Conservation (phyloP, 192 early-diverging fungal genomes). For the Coemansia asiatica region DNA sequence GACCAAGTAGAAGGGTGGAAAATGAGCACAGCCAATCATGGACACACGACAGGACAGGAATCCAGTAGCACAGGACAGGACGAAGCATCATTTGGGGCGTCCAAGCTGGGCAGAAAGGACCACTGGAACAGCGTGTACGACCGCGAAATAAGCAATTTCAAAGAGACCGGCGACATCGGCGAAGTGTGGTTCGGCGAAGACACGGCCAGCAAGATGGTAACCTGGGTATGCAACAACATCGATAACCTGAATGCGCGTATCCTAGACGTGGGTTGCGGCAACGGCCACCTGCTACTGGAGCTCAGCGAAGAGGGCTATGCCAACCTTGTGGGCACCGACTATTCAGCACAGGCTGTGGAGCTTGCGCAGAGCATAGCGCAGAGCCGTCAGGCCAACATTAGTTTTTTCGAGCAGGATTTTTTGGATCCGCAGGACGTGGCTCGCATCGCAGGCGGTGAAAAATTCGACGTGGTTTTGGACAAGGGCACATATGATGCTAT, state of each 20-base stretch:
- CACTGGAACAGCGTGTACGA: slow-evolving; percentile 84
- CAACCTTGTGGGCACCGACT: slow-evolving; percentile 81
- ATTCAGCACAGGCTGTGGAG: slow-evolving; percentile 72
- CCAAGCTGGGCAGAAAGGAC: slow-evolving; percentile 46
- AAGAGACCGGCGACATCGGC: slow-evolving; percentile 83
- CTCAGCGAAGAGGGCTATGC: slow-evolving; percentile 70
- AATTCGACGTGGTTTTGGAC: slow-evolving; percentile 72
- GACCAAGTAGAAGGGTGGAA: background rate
- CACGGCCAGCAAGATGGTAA: slow-evolving; percentile 79
- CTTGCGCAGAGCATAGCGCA: slow-evolving; percentile 68
- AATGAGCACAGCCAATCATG: slow-evolving; percentile 1
- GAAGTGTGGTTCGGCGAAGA: slow-evolving; percentile 93
- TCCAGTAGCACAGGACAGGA: background rate
- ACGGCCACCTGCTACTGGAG: slow-evolving; percentile 83
- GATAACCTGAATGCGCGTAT: slow-evolving; percentile 41
- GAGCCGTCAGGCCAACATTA: slow-evolving; percentile 51
- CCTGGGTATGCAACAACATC: slow-evolving; percentile 67
- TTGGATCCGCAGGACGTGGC: slow-evolving; percentile 53
- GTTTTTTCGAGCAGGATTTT: slow-evolving; percentile 63
- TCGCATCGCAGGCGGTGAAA: slow-evolving; percentile 20
- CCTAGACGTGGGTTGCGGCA: slow-evolving; percentile 90
- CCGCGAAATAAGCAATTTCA: slow-evolving; percentile 77
- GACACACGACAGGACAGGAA: background rate
- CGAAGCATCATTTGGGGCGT: slow-evolving; percentile 33
- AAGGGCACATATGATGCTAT: slow-evolving; percentile 97